Percentiles rank a stretch among this genome's conserved stretches.
Conservation (phyloP, 495 filamentous ascomycete species). For the Chlorociboria aeruginascens region DNA sequence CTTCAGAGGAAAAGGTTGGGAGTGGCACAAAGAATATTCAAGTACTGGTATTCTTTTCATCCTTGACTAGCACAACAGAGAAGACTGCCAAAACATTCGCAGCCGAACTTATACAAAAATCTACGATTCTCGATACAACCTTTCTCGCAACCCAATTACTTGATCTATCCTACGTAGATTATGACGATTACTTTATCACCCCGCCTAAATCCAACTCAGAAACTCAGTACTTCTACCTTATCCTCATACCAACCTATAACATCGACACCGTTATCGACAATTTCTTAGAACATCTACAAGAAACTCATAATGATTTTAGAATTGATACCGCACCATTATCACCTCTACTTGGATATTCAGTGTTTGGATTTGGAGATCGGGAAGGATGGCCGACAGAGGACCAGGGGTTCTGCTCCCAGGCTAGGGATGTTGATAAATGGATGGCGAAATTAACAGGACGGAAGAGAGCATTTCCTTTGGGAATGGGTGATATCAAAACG, state of each 20-base stretch:
- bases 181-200: conserved; percentile 80
- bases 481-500: conserved; percentile 73
- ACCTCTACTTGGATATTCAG: conserved; percentile 68
- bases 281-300: conserved; percentile 70
- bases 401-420: conserved; percentile 86
- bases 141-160: conserved; percentile 54
- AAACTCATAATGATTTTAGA: conserved; percentile 91
- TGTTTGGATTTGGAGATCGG: conserved; percentile 87
- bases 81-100: conserved; percentile 47
- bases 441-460: conserved; percentile 80
- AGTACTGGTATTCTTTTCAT: conserved; percentile 76
- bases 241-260: conserved; percentile 80
- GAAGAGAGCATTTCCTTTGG: conserved; percentile 71
- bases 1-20: conserved; percentile 13
- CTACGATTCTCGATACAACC: conserved; percentile 16
- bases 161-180: conserved; percentile 75
- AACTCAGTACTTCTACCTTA: conserved; percentile 60
- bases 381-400: conserved; percentile 85
- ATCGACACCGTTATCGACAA: conserved; percentile 78
- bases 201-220: conserved; percentile 34
- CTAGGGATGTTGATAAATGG: conserved; percentile 83
- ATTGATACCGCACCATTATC: conserved; percentile 82
- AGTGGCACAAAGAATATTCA: conserved; percentile 43
- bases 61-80: conserved; percentile 70
- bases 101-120: conserved; percentile 31